phyloP scores from a whole-genome alignment of 164 flowering plant genomes.

The Vitis rupestris region DNA sequence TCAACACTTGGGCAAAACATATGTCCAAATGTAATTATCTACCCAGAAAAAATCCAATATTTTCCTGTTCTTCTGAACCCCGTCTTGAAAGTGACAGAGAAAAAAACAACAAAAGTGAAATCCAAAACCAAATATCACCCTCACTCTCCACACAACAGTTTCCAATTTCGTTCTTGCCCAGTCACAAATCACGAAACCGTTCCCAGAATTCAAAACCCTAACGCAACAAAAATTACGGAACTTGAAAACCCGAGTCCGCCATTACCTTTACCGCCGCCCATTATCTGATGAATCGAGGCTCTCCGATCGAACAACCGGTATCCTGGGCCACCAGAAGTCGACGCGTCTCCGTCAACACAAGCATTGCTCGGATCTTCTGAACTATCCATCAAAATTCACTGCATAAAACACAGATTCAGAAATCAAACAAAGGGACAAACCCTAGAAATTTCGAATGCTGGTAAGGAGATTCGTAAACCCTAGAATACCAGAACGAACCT shows the following conservation, averaged over 20 bases:
- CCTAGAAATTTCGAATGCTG: no score
- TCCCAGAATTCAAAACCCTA: neutral
- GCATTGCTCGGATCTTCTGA: neutral
- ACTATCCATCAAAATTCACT: neutral
- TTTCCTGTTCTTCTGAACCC: no score
- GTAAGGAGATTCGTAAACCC: no score
- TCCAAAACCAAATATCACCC: no score
- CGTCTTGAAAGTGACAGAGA: no score
- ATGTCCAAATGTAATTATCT: no score
- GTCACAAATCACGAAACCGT: neutral
- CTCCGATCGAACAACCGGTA: slow-evolving; percentile 39
- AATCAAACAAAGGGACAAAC: neutral
- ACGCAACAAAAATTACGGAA: neutral
- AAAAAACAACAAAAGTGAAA: no score
- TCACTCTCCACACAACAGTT: no score
- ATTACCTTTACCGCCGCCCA: slow-evolving; percentile 63
- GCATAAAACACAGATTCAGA: neutral
- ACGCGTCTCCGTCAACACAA: neutral
- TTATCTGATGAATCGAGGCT: slow-evolving; percentile 36
- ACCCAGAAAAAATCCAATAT: no score
- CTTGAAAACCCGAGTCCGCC: neutral
- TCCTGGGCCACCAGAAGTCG: slow-evolving; percentile 12
- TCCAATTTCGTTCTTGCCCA: neutral
- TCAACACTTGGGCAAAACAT: no score
- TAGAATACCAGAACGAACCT: no score